Evolutionary conservation across 1,284 basidiomycete species (phyloP).

Genomic region (Malassezia obtusa): DNA sequence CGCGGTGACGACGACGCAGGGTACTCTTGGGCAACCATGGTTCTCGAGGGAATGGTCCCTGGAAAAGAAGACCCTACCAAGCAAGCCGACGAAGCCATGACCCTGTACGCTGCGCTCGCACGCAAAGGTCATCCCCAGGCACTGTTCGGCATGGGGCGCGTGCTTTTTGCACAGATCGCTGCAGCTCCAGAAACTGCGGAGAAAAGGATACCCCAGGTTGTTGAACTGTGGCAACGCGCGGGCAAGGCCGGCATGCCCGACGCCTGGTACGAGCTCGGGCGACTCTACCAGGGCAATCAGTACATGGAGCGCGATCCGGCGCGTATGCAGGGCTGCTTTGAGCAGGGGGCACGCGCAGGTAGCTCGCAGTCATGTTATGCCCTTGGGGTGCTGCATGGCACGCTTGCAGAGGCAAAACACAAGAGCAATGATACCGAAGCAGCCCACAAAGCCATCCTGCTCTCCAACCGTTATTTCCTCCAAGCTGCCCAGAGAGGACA

Average conservation of each 20-base stretch:
- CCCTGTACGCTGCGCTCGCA: conserved; percentile 25
- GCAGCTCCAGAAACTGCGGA: conserved; percentile 16
- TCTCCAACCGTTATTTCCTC: conserved; percentile 23
- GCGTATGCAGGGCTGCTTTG: conserved; percentile 17
- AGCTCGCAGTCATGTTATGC: conserved; percentile 15
- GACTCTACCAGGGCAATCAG: conserved; percentile 20
- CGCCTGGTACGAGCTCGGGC: conserved; percentile 34
- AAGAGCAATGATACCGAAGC: conserved; percentile 2
- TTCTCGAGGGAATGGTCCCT: conserved; percentile 25
- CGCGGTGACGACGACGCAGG: conserved; percentile 28
- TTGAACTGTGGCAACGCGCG: conserved; percentile 26
- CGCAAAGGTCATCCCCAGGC: conserved; percentile 26
- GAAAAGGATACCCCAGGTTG: conserved; percentile 17
- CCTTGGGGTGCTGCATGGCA: conserved; percentile 8
- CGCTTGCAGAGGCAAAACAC: neutral
- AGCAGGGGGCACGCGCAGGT: conserved; percentile 23
- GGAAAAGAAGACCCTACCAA: conserved; percentile 13
- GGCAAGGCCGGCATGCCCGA: conserved; percentile 30
- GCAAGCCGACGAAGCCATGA: conserved; percentile 21
- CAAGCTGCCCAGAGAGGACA: conserved; percentile 32
- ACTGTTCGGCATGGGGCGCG: conserved; percentile 26
- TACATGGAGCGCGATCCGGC: conserved; percentile 20
- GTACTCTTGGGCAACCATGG: conserved; percentile 36
- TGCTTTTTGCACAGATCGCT: conserved; percentile 22
- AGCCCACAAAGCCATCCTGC: conserved; percentile 14